Conservation (phyloP, 345 rosid genomes). For the Eucalyptus rudis region DNA sequence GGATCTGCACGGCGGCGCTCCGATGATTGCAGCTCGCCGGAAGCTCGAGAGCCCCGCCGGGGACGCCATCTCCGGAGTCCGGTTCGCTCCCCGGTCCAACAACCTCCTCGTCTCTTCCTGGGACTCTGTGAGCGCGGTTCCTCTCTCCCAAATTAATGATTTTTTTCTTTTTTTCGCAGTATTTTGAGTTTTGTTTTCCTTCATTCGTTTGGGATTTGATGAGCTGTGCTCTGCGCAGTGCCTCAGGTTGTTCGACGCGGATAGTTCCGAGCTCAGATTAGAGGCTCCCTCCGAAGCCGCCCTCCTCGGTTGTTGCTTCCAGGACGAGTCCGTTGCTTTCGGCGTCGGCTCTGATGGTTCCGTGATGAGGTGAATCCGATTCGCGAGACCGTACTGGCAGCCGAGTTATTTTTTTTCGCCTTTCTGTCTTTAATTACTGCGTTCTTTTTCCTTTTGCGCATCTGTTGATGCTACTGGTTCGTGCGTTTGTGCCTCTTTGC, state of each 20-base stretch:
- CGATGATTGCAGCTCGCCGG: slow-evolving; percentile 18
- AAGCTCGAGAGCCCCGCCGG: slow-evolving; percentile 33
- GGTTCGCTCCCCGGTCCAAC: slow-evolving; percentile 64
- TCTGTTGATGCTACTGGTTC: neutral
- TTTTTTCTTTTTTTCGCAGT: neutral
- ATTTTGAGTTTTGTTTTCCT: neutral
- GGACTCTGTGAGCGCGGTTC: slow-evolving; percentile 60
- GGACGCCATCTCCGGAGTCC: slow-evolving; percentile 63
- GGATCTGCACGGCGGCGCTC: neutral
- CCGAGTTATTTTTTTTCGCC: neutral
- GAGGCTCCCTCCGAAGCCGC: slow-evolving; percentile 38
- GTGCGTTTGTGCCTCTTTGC: neutral
- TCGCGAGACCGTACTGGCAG: neutral
- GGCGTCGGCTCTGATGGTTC: slow-evolving; percentile 65
- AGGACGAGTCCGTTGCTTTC: slow-evolving; percentile 33
- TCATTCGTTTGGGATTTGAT: neutral
- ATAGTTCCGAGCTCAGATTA: slow-evolving; percentile 31
- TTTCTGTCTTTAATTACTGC: neutral
- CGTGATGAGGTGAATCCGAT: slow-evolving; percentile 41
- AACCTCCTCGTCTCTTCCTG: slow-evolving; percentile 81
- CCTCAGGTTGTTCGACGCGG: slow-evolving; percentile 75
- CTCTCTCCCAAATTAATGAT: neutral
- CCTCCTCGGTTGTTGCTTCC: slow-evolving; percentile 81
- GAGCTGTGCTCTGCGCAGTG: slow-evolving; percentile 3
- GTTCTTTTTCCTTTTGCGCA: neutral